Conservation (phyloP, 192 early-diverging fungal species). For the Coemansia pectinata region DNA sequence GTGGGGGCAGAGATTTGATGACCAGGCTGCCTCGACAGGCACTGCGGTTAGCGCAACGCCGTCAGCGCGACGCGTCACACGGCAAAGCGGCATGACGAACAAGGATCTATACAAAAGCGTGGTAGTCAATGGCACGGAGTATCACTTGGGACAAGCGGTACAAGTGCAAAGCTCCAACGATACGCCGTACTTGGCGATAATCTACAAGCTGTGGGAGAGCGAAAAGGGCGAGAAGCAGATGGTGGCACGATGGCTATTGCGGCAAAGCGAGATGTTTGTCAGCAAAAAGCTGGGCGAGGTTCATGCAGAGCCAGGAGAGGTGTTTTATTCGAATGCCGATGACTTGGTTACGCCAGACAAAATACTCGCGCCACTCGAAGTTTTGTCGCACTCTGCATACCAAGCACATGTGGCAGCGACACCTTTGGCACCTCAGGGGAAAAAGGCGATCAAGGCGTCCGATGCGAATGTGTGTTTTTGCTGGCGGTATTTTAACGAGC, state of each 20-base stretch:
- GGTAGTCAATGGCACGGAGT: conserved; percentile 49
- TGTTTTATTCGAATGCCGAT: conserved; percentile 55
- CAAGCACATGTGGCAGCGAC: background rate
- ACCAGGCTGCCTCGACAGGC: background rate
- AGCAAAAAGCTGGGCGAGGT: conserved; percentile 10
- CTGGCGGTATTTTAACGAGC: conserved; percentile 43
- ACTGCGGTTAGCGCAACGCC: conserved; percentile 2
- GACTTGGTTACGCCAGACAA: conserved; percentile 47
- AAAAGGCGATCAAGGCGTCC: background rate
- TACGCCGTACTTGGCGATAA: conserved; percentile 55
- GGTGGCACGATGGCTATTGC: conserved; percentile 61
- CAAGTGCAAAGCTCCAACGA: conserved; percentile 38
- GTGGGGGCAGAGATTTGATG: conserved; percentile 35
- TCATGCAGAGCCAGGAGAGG: conserved; percentile 27
- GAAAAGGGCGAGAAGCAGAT: conserved; percentile 53
- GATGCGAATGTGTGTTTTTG: conserved; percentile 27
- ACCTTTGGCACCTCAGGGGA: background rate
- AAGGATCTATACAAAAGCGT: conserved; percentile 45
- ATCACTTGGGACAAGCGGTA: conserved; percentile 44
- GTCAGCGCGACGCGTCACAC: conserved; percentile 55
- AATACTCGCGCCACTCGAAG: conserved; percentile 35
- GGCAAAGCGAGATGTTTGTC: conserved; percentile 34
- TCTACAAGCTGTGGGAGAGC: conserved; percentile 60
- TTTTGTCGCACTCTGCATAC: conserved; percentile 22
- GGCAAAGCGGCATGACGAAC: conserved; percentile 60